These are phyloP conservation scores for Neodidymelliopsis sp. DNA, from an alignment of 2,329 filamentous ascomycete species.

Conservation along the genomic window DNA sequence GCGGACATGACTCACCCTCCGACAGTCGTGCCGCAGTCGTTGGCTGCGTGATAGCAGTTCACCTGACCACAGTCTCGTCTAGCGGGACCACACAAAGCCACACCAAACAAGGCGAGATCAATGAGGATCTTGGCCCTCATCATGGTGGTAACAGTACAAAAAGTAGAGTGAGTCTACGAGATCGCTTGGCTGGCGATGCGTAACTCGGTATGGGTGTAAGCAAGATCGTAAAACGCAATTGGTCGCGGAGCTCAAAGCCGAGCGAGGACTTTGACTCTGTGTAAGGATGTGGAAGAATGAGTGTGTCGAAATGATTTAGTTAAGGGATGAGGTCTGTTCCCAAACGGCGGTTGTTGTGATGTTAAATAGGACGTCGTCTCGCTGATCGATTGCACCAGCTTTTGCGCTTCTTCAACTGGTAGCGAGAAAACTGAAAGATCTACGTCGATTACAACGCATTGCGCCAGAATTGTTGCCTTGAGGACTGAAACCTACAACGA, in stretches of 20 bases:
- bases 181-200: not conserved
- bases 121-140: not conserved
- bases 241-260: not conserved
- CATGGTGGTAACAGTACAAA: not conserved
- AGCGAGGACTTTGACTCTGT: not conserved
- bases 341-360: not conserved
- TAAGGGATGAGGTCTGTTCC: not conserved
- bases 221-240: not conserved
- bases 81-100: conserved; percentile 20
- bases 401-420: not conserved
- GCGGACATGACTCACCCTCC: conserved; percentile 25
- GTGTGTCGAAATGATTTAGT: not conserved
- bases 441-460: not conserved
- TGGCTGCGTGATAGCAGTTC: conserved; percentile 29
- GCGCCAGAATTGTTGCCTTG: not conserved
- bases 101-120: not conserved
- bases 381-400: not conserved
- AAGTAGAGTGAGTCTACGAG: no score
- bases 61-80: conserved; percentile 25
- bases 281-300: not conserved
- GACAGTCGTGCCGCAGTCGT: conserved; percentile 30
- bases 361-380: conserved; percentile 4
- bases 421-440: not conserved
- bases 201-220: not conserved
- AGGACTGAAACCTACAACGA: conserved; percentile 2